Evolutionary conservation across 345 rosid genomes (phyloP).

Genomic region (Pistacia vera): DNA sequence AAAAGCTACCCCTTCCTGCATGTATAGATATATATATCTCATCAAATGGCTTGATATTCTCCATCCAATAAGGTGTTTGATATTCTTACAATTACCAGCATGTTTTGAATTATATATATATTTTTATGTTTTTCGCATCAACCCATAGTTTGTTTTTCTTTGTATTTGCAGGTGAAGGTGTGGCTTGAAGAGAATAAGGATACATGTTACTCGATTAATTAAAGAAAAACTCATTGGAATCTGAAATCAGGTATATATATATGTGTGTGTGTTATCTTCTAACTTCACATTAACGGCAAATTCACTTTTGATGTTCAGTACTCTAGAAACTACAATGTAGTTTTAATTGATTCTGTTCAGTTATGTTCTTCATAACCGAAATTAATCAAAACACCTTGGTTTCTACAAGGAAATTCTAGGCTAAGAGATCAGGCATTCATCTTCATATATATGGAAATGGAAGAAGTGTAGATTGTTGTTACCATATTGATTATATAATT

Average conservation of each 20-base stretch:
- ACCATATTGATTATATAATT: not conserved
- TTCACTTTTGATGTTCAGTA: not conserved
- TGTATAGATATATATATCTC: not conserved
- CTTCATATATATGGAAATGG: not conserved
- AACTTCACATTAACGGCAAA: not conserved
- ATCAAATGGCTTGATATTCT: not conserved
- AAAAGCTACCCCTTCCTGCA: too few species aligned
- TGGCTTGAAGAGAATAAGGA: not conserved
- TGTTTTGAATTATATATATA: not conserved
- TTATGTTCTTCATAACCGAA: not conserved
- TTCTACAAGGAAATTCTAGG: not conserved
- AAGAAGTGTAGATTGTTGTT: not conserved
- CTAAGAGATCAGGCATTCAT: not conserved
- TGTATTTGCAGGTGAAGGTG: not conserved
- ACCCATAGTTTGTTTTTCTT: not conserved
- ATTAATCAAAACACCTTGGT: not conserved
- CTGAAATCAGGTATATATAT: slow-evolving; percentile 2
- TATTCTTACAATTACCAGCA: not conserved
- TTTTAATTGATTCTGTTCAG: not conserved
- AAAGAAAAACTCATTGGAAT: not conserved
- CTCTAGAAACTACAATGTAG: not conserved
- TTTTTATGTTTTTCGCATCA: not conserved
- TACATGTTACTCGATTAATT: too few species aligned
- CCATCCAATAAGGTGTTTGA: too few species aligned
- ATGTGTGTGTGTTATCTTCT: not conserved